Evolutionary conservation across 2,329 filamentous ascomycete species (phyloP), one percentile per base, ranked within the genome.

Genomic region (Didymella keratinophila): DNA sequence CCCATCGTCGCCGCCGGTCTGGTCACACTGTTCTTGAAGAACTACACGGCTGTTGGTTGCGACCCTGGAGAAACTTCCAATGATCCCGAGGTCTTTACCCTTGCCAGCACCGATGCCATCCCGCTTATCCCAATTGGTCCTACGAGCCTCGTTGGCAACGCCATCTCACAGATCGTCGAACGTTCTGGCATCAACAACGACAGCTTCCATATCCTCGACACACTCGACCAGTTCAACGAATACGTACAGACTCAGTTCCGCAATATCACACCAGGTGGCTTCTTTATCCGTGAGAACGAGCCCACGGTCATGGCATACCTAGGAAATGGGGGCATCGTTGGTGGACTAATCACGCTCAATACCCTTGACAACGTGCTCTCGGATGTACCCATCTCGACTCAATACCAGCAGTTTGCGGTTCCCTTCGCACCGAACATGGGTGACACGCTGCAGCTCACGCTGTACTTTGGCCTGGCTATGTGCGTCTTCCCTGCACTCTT

Each of bases 401-500:
- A 86, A 48, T 97, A 89, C 76, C 85, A 90, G 47, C 79, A 86
- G 12, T 96, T 97, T 69, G 91, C 91, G 62, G 84, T 87, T 0
- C 90, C 91, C 0, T 93, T 88, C 78, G 80, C 84, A 25, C 86
- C 90, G 0, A 81, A 82, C 20, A 86, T 87, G 9, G 91, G 91
- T 20, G 83, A 93, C 49, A 88, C 89, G 0, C 78, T 97, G 23
- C 91, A 96, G 72, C 82, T 96, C 18, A 86, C 94, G 39, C 82
- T 91, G 9, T 97, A 97, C 76, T 90, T 95, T 72, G 87, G 89
- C 14, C 82, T 97, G 9, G 91, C 89, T 1, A 87, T 96, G 77
- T 83, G 86, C 7, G 87, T 88, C 1, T 95, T 90, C 68, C 92
- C 93, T 0, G 92, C 89, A 14, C 93, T 97, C 80, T 96, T 97